Percentiles rank a stretch among this genome's conserved stretches.
Evolutionary conservation across 805 yeast genomes (phyloP).

Genomic region (Diddensiella santjacobensis): DNA sequence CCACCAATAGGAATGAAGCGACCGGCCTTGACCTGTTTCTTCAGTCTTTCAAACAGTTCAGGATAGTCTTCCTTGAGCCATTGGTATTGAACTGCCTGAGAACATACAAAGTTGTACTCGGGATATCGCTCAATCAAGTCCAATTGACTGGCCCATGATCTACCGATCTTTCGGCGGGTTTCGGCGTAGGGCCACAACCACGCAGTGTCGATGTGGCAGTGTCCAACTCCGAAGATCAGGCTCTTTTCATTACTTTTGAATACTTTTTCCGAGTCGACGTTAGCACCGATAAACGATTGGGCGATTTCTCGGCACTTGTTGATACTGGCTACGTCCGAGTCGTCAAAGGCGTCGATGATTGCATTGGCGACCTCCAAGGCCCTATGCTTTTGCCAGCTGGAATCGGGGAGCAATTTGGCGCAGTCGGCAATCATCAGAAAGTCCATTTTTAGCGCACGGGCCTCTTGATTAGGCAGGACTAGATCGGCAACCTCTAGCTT

Average conservation of each 20-base stretch:
- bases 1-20: slow-evolving; percentile 93
- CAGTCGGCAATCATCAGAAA: slow-evolving; percentile 88
- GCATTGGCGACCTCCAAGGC: slow-evolving; percentile 78
- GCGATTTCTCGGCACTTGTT: slow-evolving; percentile 65
- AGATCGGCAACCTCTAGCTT: slow-evolving; percentile 66
- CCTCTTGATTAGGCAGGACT: slow-evolving; percentile 74
- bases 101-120: slow-evolving; percentile 90
- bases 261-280: slow-evolving; percentile 65
- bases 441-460: slow-evolving; percentile 72
- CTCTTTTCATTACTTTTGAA: slow-evolving; percentile 30
- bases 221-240: slow-evolving; percentile 64
- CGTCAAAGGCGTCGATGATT: slow-evolving; percentile 82
- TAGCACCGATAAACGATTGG: slow-evolving; percentile 56
- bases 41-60: slow-evolving; percentile 59
- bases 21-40: slow-evolving; percentile 57
- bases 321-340: slow-evolving; percentile 46
- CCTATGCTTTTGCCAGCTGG: slow-evolving; percentile 74
- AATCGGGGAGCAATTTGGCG: slow-evolving; percentile 79
- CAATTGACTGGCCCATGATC: slow-evolving; percentile 93
- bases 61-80: slow-evolving; percentile 92
- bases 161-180: slow-evolving; percentile 83
- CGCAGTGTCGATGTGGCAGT: slow-evolving; percentile 96
- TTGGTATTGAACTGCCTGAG: slow-evolving; percentile 93
- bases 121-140: slow-evolving; percentile 83
- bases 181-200: slow-evolving; percentile 99